Evolutionary conservation across 2,329 filamentous ascomycete species (phyloP).

Genomic region (Ceratocystis diversiconidia): DNA sequence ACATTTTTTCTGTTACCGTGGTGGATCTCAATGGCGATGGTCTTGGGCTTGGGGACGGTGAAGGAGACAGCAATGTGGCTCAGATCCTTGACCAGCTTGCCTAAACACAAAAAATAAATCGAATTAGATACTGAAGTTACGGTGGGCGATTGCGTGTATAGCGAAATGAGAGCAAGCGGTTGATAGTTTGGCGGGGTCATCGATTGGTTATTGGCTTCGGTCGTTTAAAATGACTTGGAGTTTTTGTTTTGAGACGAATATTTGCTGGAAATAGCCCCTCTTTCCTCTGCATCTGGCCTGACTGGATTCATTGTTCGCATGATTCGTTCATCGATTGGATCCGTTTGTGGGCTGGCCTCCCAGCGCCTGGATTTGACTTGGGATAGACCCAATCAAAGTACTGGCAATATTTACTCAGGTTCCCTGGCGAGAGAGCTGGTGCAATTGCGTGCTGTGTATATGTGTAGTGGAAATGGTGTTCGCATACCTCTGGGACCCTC

Average conservation of each 20-base stretch:
- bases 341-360: background rate
- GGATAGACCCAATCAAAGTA: background rate
- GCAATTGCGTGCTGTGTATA: background rate
- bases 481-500: constrained; percentile 80
- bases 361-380: background rate
- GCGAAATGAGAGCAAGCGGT: background rate
- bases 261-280: background rate
- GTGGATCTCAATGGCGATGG: constrained; percentile 96
- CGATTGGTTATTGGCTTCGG: background rate
- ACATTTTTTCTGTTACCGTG: constrained; percentile 97
- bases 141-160: background rate
- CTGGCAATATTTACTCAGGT: background rate
- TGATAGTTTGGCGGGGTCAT: background rate
- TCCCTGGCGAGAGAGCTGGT: background rate
- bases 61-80: constrained; percentile 95
- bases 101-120: constrained; percentile 29
- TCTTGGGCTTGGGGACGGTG: constrained; percentile 67
- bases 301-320: background rate
- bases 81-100: constrained; percentile 94
- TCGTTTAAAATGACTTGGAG: background rate
- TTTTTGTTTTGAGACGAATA: background rate
- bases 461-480: constrained; percentile 10
- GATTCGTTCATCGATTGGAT: background rate
- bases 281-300: background rate
- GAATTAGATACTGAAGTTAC: constrained; percentile 10